These are phyloP conservation scores for Dipteronia sinensis DNA, from an alignment of 345 rosid species.

Conservation along the genomic window DNA sequence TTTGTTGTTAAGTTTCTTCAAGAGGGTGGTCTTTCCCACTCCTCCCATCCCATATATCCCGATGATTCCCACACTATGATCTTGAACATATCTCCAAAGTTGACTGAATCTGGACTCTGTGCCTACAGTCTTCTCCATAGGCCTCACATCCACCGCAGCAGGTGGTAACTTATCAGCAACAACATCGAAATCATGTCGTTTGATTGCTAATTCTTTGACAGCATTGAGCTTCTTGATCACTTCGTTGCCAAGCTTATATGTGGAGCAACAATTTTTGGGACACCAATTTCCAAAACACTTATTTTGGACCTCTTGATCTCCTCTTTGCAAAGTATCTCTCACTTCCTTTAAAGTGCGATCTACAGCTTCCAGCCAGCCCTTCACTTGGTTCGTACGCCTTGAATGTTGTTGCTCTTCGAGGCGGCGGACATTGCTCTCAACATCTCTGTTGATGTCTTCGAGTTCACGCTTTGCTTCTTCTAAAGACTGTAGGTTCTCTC, in stretches of 20 bases:
- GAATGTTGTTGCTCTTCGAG: not conserved
- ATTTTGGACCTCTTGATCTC: not conserved
- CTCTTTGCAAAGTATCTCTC: too few relatives aligned
- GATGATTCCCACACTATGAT: not conserved
- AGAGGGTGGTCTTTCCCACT: not conserved
- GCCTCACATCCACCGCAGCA: not conserved
- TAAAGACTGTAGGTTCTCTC: not conserved
- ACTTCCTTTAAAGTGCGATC: not conserved
- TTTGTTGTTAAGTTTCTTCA: not conserved
- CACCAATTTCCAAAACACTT: not conserved
- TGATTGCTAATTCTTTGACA: not conserved
- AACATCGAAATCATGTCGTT: not conserved
- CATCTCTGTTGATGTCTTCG: not conserved
- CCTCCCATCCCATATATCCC: not conserved
- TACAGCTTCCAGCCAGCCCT: not conserved
- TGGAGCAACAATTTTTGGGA: not conserved
- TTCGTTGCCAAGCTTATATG: not conserved
- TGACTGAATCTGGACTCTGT: not conserved
- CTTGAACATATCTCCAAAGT: constrained; percentile 1
- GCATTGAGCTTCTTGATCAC: not conserved
- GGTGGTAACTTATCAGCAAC: not conserved
- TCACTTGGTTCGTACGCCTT: not conserved
- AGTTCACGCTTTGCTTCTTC: not conserved
- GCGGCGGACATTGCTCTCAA: not conserved
- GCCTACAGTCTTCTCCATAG: not conserved